Conservation (phyloP, 2,329 filamentous ascomycete species). For the Fusarium sp. region DNA sequence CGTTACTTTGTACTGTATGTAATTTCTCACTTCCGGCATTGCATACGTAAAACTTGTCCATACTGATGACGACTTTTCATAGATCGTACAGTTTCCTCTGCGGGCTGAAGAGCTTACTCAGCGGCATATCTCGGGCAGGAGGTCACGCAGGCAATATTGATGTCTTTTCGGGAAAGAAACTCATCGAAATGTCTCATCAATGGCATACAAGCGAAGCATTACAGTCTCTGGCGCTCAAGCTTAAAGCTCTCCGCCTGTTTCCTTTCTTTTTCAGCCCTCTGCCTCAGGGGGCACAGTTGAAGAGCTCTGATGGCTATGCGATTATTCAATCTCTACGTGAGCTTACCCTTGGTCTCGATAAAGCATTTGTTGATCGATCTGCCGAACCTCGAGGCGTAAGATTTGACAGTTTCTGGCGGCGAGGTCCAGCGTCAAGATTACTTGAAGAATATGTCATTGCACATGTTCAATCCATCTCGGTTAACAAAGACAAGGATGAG, state of each 20-base stretch:
- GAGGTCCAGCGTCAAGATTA: not conserved
- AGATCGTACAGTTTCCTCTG: slow-evolving; percentile 16
- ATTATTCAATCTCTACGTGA: not conserved
- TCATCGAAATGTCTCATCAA: slow-evolving; percentile 14
- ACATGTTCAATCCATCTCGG: not conserved
- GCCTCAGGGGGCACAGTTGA: not conserved
- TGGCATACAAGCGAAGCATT: slow-evolving; percentile 18
- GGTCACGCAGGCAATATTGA: not conserved
- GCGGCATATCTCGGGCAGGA: not conserved
- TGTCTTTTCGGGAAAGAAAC: not conserved
- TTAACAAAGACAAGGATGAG: accelerated
- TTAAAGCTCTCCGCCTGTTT: slow-evolving; percentile 14
- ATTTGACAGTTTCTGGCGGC: slow-evolving; percentile 18
- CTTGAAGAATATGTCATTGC: slow-evolving; percentile 7
- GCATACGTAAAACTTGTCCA: not conserved
- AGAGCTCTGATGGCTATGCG: not conserved
- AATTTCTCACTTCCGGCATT: not conserved
- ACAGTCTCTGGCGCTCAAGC: slow-evolving; percentile 5
- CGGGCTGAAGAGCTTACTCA: slow-evolving; percentile 21
- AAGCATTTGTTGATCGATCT: accelerated
- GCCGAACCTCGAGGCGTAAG: not conserved
- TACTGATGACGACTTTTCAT: not conserved
- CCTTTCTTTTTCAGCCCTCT: slow-evolving; percentile 21
- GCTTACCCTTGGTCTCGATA: not conserved
- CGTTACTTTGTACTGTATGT: slow-evolving; percentile 22